Evolutionary conservation across 352 stramenopile genomes (phyloP).

Genomic region (Phytopythium litorale): DNA sequence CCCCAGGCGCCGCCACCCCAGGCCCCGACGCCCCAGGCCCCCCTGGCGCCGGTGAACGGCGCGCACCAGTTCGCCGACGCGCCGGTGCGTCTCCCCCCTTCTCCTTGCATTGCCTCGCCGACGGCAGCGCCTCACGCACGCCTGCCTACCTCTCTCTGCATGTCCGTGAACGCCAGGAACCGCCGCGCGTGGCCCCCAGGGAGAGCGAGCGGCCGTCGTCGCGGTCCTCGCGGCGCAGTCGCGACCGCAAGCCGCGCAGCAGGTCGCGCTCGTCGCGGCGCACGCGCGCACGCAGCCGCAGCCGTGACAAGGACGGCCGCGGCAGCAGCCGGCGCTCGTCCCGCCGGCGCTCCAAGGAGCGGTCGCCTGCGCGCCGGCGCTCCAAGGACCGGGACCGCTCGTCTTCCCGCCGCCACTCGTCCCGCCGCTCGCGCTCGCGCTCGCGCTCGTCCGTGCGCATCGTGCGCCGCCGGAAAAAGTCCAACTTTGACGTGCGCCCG

Average conservation of each 20-base stretch:
- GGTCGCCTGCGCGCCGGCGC: conserved; percentile 17
- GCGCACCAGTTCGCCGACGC: conserved; percentile 55
- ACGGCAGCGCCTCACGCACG: not conserved
- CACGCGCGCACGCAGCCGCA: conserved; percentile 25
- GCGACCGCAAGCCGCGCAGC: conserved; percentile 28
- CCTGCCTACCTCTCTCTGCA: not conserved
- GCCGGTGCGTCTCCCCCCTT: conserved; percentile 25
- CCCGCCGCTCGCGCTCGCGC: conserved; percentile 33
- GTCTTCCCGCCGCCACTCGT: conserved; percentile 25
- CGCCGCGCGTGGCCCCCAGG: conserved; percentile 21
- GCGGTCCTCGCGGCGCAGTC: conserved; percentile 33
- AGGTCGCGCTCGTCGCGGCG: conserved; percentile 38
- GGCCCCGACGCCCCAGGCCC: conserved; percentile 8
- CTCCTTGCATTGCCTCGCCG: not conserved
- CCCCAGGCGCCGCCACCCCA: conserved; percentile 3
- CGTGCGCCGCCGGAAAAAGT: conserved; percentile 63
- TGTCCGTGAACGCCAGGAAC: not conserved
- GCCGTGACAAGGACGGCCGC: conserved; percentile 18
- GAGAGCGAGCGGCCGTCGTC: conserved; percentile 15
- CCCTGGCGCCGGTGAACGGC: conserved; percentile 7
- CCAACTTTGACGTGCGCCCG: conserved; percentile 80
- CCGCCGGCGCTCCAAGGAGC: conserved; percentile 21
- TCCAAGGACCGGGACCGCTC: conserved; percentile 36
- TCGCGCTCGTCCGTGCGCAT: conserved; percentile 37
- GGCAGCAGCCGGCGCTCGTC: conserved; percentile 22